Evolutionary conservation across 257 asterid genomes (phyloP).

Genomic region (Penstemon davidsonii): DNA sequence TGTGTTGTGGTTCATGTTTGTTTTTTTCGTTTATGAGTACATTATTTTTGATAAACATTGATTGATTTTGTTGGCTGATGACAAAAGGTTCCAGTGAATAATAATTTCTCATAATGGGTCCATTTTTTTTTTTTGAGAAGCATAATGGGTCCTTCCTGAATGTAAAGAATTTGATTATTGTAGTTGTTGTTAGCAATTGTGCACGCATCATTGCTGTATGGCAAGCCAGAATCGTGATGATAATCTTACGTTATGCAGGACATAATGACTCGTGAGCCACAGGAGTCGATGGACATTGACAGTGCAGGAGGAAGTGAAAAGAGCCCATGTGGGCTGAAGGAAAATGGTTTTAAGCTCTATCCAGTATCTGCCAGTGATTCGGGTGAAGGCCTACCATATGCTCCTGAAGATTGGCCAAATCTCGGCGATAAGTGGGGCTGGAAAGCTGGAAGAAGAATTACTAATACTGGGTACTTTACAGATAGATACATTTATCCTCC

Average conservation of each 20-base stretch:
- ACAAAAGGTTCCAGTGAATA: no score
- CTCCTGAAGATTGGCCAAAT: conserved; percentile 80
- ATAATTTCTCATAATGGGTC: no score
- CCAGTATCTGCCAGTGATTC: conserved; percentile 53
- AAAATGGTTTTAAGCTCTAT: conserved; percentile 49
- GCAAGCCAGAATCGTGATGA: not conserved
- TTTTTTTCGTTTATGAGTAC: no score
- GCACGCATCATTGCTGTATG: not conserved
- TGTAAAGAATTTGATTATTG: not conserved
- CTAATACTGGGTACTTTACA: conserved; percentile 50
- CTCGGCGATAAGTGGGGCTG: conserved; percentile 93
- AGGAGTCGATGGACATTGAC: conserved; percentile 58
- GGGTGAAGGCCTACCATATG: conserved; percentile 89
- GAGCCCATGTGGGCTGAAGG: conserved; percentile 29
- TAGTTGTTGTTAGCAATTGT: not conserved
- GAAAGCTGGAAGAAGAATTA: conserved; percentile 71
- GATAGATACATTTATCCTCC: conserved; percentile 81
- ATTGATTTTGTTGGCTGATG: no score
- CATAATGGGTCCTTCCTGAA: not conserved
- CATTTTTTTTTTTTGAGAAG: no score
- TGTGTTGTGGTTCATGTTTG: no score
- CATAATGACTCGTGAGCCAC: not conserved
- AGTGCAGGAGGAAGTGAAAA: conserved; percentile 42
- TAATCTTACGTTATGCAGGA: not conserved
- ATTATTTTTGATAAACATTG: no score